Evolutionary conservation across 2,329 filamentous ascomycete genomes (phyloP).

Genomic region (Fusarium verticillioides): DNA sequence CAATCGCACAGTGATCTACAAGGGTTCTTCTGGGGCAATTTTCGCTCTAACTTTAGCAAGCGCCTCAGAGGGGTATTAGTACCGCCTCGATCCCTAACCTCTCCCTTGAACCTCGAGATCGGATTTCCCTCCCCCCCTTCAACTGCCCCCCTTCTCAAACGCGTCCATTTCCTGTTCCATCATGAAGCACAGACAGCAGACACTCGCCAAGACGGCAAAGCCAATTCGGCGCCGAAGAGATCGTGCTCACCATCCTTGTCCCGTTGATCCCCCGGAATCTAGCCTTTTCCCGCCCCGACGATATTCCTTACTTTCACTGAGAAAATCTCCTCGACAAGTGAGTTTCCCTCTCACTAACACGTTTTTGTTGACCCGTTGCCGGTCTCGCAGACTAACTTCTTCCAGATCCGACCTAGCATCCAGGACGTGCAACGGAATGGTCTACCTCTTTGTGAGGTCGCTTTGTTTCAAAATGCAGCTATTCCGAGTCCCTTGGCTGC

Average conservation of each 20-base stretch:
- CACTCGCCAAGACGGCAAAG: slow-evolving; percentile 2
- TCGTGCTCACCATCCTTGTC: neutral
- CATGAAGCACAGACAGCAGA: slow-evolving; percentile 15
- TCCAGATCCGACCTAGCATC: slow-evolving; percentile 5
- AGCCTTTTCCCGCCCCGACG: slow-evolving; percentile 23
- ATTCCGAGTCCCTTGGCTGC: slow-evolving; percentile 1
- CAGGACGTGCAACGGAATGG: slow-evolving; percentile 3
- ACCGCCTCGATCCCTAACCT: slow-evolving; percentile 1
- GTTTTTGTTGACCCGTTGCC: slow-evolving; percentile 4
- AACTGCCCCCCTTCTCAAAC: neutral
- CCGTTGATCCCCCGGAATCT: neutral
- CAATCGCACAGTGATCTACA: slow-evolving; percentile 13
- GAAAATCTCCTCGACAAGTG: slow-evolving; percentile 12
- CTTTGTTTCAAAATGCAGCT: slow-evolving; percentile 10
- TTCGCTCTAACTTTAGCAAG: neutral
- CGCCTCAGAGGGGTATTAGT: slow-evolving; percentile 20
- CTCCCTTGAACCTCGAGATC: slow-evolving; percentile 7
- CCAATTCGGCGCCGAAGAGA: slow-evolving; percentile 8
- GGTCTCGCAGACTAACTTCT: neutral
- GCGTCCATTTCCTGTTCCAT: neutral
- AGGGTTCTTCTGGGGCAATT: slow-evolving; percentile 1
- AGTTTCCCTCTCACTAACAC: neutral
- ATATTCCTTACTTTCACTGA: neutral
- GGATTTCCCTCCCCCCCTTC: neutral
- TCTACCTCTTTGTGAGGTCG: slow-evolving; percentile 11